Percentiles rank a stretch among this genome's conserved stretches.
phyloP scores from a whole-genome alignment of 2,329 filamentous ascomycete genomes.

The Aspergillus puulaauensis region DNA sequence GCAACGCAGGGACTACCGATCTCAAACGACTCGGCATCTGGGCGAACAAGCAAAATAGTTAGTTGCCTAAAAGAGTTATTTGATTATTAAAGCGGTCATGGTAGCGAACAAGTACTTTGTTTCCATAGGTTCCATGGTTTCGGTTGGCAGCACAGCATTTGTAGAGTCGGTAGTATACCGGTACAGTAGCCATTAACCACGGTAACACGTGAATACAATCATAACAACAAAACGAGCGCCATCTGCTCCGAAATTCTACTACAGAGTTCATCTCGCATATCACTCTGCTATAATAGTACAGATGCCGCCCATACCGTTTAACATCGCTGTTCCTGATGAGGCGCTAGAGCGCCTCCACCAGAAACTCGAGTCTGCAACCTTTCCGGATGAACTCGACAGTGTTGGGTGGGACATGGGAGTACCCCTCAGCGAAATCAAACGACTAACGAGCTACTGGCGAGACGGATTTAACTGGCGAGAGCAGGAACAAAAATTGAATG shows the following conservation, averaged over 20 bases:
- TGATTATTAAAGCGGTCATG: neutral
- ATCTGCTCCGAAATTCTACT: neutral
- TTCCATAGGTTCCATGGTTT: neutral
- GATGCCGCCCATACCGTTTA: constrained; percentile 37
- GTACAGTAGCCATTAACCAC: neutral
- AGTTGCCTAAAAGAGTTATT: neutral
- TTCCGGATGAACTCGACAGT: constrained; percentile 57
- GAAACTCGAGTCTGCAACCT: constrained; percentile 55
- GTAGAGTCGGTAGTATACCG: no score
- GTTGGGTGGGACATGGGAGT: constrained; percentile 59
- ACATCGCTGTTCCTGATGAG: constrained; percentile 52
- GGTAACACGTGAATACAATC: neutral
- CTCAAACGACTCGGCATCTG: no score
- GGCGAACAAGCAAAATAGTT: neutral
- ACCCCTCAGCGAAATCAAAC: constrained; percentile 59
- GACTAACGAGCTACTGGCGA: constrained; percentile 59
- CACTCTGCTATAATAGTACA: neutral
- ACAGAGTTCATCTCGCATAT: neutral
- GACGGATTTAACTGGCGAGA: constrained; percentile 60
- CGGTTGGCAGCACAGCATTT: neutral
- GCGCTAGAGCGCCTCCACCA: constrained; percentile 54
- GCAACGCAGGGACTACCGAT: neutral
- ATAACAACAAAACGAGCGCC: neutral
- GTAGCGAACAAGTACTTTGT: neutral
- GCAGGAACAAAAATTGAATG: constrained; percentile 60